Base-by-base conservation (phyloP, 192 early-diverging fungal species). In the Dissophora globulifera region DNA sequence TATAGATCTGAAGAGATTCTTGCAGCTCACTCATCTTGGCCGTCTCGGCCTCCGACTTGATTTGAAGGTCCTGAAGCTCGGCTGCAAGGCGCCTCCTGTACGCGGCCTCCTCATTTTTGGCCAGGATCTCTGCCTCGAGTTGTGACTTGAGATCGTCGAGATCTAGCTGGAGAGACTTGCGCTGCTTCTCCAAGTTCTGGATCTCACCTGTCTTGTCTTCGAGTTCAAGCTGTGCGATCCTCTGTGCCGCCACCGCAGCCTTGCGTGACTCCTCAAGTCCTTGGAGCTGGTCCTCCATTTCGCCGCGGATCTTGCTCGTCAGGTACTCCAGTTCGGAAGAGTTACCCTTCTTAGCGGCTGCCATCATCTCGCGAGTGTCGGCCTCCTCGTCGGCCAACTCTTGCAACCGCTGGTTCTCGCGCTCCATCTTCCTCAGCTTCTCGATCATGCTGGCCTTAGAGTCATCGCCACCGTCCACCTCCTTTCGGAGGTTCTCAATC, bases 201-300 rank as follows among this genome's bases (percentile, higher is more conserved):
- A 93, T 81, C 63, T 91, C 91, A 61, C 86, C 83, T 43, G 85
- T 79, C 82, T 89, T 92, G 69, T 93, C 92, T 56, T 96, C 94
- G 38, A 91, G 63, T 64, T 94, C 94, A 59, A 91, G 92, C 56
- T 90, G 82, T 2, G 85, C 84, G 20, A 93, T 78, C 23, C 92
- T 84, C 71, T 94, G 90, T 12, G 91, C 86, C 22, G 91, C 87
- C 19, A 93, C 72, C n/a, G 94, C 82, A 16, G 93, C 92, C 68
- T 89, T 83, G 9, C 92, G 88, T 13, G 92, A 92, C 58, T 93
- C 92, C 74, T 96, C 94, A 2, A 94, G 82, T 43, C 89, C 88
- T 25, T 89, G 89, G 45, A 96, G 78, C 38, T 87, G 89, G 57
- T 85, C 90, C 45, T 93, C 92, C 42, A 87, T 81, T 47, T 94